These are phyloP conservation scores for Mycena capillaripes DNA, from an alignment of 768 basidiomycete genomes.

Conservation along the genomic window DNA sequence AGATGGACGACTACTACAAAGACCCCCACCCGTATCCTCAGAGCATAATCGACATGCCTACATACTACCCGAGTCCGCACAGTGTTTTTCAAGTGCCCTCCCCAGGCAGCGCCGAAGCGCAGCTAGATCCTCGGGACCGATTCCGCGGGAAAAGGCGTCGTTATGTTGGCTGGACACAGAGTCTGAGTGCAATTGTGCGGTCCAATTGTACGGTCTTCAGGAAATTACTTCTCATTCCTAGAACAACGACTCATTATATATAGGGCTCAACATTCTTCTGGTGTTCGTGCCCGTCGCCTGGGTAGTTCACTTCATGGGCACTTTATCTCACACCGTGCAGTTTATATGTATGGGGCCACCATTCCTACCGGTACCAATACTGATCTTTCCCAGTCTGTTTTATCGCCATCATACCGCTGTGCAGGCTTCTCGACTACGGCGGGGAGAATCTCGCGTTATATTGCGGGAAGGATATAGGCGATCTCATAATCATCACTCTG, in stretches of 20 bases:
- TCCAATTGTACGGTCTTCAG: slow-evolving; percentile 58
- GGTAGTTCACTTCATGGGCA: slow-evolving; percentile 50
- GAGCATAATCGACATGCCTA: slow-evolving; percentile 27
- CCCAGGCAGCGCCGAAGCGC: too few species aligned
- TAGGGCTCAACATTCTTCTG: slow-evolving; percentile 57
- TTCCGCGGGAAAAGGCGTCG: slow-evolving; percentile 40
- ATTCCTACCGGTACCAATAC: background rate
- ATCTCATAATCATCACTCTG: slow-evolving; percentile 63
- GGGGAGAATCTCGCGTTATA: slow-evolving; percentile 66
- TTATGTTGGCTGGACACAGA: slow-evolving; percentile 47
- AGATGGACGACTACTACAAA: background rate
- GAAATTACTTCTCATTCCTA: slow-evolving; percentile 2
- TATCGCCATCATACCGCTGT: slow-evolving; percentile 64
- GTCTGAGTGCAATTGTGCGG: slow-evolving; percentile 48
- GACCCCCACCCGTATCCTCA: background rate
- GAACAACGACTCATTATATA: background rate
- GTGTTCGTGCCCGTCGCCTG: slow-evolving; percentile 59
- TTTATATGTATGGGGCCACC: slow-evolving; percentile 42
- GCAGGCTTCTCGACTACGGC: slow-evolving; percentile 64
- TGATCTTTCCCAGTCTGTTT: slow-evolving; percentile 49
- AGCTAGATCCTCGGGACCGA: slow-evolving; percentile 41
- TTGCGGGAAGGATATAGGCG: slow-evolving; percentile 63
- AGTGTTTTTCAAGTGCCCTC: slow-evolving; percentile 5
- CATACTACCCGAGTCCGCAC: background rate
- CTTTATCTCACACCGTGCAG: slow-evolving; percentile 40